A percentile compares a stretch with the other conserved stretches of the same genome.
Conservation (phyloP, 2,329 filamentous ascomycete species). For the Microsporum audouinii region DNA sequence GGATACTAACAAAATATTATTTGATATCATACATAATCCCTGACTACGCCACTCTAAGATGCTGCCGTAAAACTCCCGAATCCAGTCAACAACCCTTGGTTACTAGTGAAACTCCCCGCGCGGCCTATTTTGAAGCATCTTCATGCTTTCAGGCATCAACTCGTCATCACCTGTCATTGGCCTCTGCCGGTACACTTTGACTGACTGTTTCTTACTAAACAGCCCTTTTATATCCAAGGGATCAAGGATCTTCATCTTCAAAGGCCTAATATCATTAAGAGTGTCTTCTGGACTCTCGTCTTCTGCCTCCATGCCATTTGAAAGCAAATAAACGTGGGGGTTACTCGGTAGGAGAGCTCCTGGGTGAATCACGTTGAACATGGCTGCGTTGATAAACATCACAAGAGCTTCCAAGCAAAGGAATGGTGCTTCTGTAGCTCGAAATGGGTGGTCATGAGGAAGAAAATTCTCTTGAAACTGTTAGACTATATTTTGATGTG, state of each 20-base stretch:
- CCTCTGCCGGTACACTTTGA: neutral
- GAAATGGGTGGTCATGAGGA: constrained; percentile 5
- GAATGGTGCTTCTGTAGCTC: constrained; percentile 9
- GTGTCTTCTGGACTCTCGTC: constrained; percentile 5
- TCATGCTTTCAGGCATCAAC: neutral
- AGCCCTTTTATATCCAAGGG: constrained; percentile 10
- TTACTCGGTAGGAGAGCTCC: constrained; percentile 7
- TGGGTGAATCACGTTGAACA: constrained; percentile 11
- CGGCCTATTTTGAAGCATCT: neutral
- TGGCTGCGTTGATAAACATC: constrained; percentile 7
- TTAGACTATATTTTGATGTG: neutral
- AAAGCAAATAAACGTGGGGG: constrained; percentile 4
- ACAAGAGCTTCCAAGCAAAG: constrained; percentile 5
- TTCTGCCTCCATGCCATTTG: constrained; percentile 5
- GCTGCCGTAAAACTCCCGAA: neutral
- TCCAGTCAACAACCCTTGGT: neutral
- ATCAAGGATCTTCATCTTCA: constrained; percentile 8
- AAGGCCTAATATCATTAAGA: constrained; percentile 5
- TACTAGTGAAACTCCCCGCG: neutral
- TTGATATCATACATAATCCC: neutral
- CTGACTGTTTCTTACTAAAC: neutral
- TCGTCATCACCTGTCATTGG: neutral
- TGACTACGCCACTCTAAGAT: neutral
- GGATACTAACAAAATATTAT: neutral
- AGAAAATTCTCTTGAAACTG: constrained; percentile 7